These are phyloP conservation scores for Calonectria leucothoes DNA, from an alignment of 2,329 filamentous ascomycete genomes.

Conservation along the genomic window DNA sequence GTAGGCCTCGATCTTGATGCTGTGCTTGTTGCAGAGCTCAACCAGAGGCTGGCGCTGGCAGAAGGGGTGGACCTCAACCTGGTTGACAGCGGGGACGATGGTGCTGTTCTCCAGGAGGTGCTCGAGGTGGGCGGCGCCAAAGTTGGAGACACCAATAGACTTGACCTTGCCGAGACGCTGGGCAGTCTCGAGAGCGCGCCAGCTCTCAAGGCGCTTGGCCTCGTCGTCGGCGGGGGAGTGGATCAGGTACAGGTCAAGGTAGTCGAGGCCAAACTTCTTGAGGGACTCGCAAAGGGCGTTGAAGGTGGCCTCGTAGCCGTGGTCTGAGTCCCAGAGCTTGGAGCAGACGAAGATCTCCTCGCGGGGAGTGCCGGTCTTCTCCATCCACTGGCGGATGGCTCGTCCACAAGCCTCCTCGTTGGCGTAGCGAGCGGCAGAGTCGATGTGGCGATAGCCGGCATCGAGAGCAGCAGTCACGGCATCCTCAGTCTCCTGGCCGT, in stretches of 20 bases:
- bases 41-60: conserved; percentile 71
- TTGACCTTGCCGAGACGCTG: conserved; percentile 71
- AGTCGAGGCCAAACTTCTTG: conserved; percentile 72
- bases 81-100: conserved; percentile 76
- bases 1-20: conserved; percentile 69
- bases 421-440: conserved; percentile 68
- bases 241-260: conserved; percentile 79
- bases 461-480: conserved; percentile 72
- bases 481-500: conserved; percentile 66
- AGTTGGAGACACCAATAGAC: conserved; percentile 84
- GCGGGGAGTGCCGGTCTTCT: conserved; percentile 72
- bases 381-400: conserved; percentile 76
- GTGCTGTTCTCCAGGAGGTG: conserved; percentile 66
- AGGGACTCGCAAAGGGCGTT: conserved; percentile 74
- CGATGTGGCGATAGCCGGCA: conserved; percentile 66
- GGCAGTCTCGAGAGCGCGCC: conserved; percentile 77
- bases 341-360: conserved; percentile 76
- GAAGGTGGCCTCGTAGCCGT: conserved; percentile 62
- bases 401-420: conserved; percentile 77
- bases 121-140: conserved; percentile 72
- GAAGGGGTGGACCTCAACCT: conserved; percentile 85
- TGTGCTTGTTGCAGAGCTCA: conserved; percentile 65
- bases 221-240: conserved; percentile 76
- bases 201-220: conserved; percentile 76
- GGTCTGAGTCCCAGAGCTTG: conserved; percentile 71